A percentile compares a stretch with the other conserved stretches of the same genome.
Conservation (phyloP, 148 eudicot species). For the Talinum fruticosum region DNA sequence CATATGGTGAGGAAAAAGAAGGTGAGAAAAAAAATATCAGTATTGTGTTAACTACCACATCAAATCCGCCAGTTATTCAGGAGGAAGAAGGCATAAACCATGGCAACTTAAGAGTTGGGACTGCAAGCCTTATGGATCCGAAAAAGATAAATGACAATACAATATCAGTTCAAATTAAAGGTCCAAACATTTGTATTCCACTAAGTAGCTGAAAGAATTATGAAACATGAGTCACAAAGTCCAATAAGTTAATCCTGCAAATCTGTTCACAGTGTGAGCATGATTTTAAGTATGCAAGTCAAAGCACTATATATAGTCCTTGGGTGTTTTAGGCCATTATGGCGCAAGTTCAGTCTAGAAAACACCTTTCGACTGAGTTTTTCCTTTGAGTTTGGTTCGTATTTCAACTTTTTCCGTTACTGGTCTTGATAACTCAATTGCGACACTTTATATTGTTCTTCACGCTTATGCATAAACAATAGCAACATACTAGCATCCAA, state of each 20-base stretch:
- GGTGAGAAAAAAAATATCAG: background rate
- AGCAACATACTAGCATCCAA: background rate
- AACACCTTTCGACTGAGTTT: background rate
- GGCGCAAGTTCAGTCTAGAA: background rate
- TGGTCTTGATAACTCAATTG: background rate
- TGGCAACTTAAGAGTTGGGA: background rate
- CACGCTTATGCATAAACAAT: background rate
- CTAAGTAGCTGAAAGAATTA: background rate
- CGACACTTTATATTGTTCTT: background rate
- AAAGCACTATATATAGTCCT: background rate
- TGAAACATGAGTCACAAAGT: background rate
- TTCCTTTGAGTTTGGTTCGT: background rate
- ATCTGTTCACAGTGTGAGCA: background rate
- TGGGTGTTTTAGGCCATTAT: background rate
- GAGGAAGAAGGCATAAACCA: slow-evolving; percentile 7
- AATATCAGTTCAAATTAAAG: background rate
- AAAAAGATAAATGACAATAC: too few relatives aligned
- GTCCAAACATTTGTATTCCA: background rate
- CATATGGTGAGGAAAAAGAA: too few relatives aligned
- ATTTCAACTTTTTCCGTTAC: background rate
- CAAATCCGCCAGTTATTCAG: background rate
- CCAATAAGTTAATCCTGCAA: background rate
- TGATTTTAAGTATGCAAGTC: too few relatives aligned
- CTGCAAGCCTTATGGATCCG: background rate
- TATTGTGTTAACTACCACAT: background rate